These are phyloP conservation scores for Polymyxa betae DNA, from an alignment of 208 protist genomes.

Conservation along the genomic window DNA sequence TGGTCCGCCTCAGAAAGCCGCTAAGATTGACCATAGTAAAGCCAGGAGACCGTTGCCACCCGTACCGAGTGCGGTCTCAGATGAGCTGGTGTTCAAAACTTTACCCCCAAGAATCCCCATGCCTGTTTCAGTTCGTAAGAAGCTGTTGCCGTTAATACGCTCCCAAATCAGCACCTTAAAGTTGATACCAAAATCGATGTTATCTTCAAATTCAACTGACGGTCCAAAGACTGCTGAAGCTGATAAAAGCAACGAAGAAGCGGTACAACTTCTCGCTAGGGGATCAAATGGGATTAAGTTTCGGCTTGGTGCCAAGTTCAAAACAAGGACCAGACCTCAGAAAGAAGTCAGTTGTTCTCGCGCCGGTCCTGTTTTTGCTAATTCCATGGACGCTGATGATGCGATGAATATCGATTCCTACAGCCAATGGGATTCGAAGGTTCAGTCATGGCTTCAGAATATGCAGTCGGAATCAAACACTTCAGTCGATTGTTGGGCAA, in stretches of 20 bases:
- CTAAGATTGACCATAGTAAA: not conserved
- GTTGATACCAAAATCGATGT: not conserved
- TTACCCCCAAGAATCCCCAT: slow-evolving; percentile 12
- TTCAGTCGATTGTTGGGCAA: not conserved
- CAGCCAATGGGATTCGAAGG: not conserved
- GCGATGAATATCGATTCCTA: not conserved
- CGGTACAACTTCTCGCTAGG: not conserved
- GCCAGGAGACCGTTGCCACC: not conserved
- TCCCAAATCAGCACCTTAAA: not conserved
- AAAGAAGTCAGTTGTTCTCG: not conserved
- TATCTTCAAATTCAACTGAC: not conserved
- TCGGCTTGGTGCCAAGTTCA: not conserved
- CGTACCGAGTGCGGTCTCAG: not conserved
- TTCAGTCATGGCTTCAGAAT: not conserved
- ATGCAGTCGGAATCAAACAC: not conserved
- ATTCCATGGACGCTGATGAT: not conserved
- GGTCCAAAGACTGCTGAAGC: not conserved
- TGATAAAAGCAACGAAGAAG: not conserved
- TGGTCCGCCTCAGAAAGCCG: not conserved
- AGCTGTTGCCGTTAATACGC: not conserved
- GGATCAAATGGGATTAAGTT: not conserved
- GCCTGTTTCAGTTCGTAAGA: not conserved
- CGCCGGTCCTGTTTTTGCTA: not conserved
- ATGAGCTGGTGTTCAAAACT: slow-evolving; percentile 16
- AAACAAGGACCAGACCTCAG: not conserved